Percentiles rank a stretch among this genome's conserved stretches.
phyloP scores from a whole-genome alignment of 2,329 filamentous ascomycete genomes.

The Byssothecium circinans region DNA sequence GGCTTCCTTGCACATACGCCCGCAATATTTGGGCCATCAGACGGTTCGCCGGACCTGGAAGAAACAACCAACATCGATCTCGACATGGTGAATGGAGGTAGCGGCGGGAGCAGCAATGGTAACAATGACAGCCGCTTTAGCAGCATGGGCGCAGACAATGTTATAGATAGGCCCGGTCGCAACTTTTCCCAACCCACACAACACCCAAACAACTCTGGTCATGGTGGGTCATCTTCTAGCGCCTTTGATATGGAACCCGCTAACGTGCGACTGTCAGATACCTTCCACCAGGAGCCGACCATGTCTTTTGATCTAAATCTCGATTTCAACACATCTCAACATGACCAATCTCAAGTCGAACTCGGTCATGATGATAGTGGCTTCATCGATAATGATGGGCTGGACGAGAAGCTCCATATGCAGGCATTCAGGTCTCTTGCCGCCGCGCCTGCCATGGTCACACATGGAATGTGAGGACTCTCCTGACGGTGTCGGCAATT shows the following conservation, averaged over 20 bases:
- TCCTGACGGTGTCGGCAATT: background rate
- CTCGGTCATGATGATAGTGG: slow-evolving; percentile 39
- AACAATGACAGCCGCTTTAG: slow-evolving; percentile 44
- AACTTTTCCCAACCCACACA: slow-evolving; percentile 36
- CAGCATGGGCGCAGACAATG: slow-evolving; percentile 38
- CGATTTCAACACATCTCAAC: slow-evolving; percentile 32
- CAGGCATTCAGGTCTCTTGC: slow-evolving; percentile 1
- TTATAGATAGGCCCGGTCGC: slow-evolving; percentile 31
- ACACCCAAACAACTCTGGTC: slow-evolving; percentile 20
- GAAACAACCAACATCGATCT: slow-evolving; percentile 33
- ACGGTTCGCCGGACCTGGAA: slow-evolving; percentile 32
- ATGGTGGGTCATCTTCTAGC: slow-evolving; percentile 29
- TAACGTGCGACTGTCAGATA: slow-evolving; percentile 41
- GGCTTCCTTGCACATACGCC: slow-evolving; percentile 72
- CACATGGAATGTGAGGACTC: background rate
- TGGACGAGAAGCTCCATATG: slow-evolving; percentile 36
- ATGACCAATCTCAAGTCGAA: slow-evolving; percentile 20
- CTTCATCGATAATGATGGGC: slow-evolving; percentile 39
- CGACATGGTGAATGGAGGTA: slow-evolving; percentile 39
- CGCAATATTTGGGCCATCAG: slow-evolving; percentile 29
- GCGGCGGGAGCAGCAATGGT: slow-evolving; percentile 36
- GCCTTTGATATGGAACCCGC: slow-evolving; percentile 29
- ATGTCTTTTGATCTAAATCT: slow-evolving; percentile 40
- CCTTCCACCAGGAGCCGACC: slow-evolving; percentile 35
- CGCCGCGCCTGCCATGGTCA: background rate